phyloP scores from a whole-genome alignment of 2,329 filamentous ascomycete species.

The Parascedosporium putredinis region DNA sequence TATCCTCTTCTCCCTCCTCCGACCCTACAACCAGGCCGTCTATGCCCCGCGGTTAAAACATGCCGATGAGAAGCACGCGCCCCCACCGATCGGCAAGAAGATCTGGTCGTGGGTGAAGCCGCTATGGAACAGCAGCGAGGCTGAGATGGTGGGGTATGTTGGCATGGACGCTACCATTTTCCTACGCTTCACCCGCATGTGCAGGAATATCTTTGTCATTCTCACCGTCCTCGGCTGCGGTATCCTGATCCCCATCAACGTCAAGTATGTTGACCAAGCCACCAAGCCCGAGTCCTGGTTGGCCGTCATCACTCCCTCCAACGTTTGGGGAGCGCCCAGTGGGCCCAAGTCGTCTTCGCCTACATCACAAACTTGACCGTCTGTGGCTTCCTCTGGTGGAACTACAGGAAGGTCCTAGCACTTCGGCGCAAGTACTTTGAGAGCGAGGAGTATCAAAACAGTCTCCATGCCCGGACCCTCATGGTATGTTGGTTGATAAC shows the following conservation, averaged over 20 bases:
- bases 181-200: conserved; percentile 81
- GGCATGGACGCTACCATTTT: conserved; percentile 90
- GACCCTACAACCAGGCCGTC: conserved; percentile 82
- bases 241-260: conserved; percentile 74
- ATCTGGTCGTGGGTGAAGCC: conserved; percentile 79
- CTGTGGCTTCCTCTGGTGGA: conserved; percentile 77
- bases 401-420: conserved; percentile 63
- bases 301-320: conserved; percentile 47
- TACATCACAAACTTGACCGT: conserved; percentile 66
- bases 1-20: conserved; percentile 74
- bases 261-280: conserved; percentile 32
- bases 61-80: conserved; percentile 80
- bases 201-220: conserved; percentile 74
- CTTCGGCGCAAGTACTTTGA: conserved; percentile 74
- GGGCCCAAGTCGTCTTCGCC: conserved; percentile 48
- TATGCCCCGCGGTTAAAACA: conserved; percentile 93
- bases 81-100: conserved; percentile 77
- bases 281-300: conserved; percentile 34
- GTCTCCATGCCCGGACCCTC: conserved; percentile 64
- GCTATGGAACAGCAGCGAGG: conserved; percentile 66
- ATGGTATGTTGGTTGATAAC: conserved; percentile 43
- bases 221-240: conserved; percentile 63
- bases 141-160: conserved; percentile 66
- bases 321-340: conserved; percentile 43
- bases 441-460: conserved; percentile 77